These are phyloP conservation scores for Vararia minispora DNA, from an alignment of 768 basidiomycete species.

Conservation along the genomic window DNA sequence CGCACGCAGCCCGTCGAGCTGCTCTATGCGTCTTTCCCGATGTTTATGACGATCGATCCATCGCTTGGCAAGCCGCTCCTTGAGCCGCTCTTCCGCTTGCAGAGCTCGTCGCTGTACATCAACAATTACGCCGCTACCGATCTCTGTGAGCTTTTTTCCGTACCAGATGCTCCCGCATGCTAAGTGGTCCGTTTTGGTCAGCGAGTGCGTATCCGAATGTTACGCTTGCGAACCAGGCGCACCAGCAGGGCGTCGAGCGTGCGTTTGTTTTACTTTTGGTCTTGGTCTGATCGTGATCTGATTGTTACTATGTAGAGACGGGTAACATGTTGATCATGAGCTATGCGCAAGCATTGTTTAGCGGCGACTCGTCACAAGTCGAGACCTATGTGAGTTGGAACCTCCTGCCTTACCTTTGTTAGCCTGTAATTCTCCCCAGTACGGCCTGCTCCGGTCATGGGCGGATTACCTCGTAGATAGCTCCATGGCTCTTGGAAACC, in stretches of 20 bases:
- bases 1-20: not conserved
- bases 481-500: not conserved
- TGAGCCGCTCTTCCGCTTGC: not conserved
- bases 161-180: too few species aligned
- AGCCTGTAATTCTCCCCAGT: not conserved
- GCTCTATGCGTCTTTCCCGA: not conserved
- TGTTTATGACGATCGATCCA: not conserved
- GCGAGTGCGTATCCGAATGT: not conserved
- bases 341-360: not conserved
- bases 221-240: not conserved
- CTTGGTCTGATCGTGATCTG: not conserved
- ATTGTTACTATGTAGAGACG: not conserved
- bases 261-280: not conserved
- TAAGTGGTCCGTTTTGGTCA: too few species aligned
- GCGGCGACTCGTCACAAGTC: not conserved
- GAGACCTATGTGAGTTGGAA: not conserved
- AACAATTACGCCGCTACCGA: not conserved
- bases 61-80: not conserved
- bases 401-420: not conserved
- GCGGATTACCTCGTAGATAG: not conserved
- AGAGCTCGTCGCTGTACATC: not conserved
- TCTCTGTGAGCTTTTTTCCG: too few species aligned
- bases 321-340: not conserved
- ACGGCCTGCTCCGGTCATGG: not conserved
- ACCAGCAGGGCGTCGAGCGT: not conserved